phyloP scores from a whole-genome alignment of 352 stramenopile genomes.

The Globisporangium rhizosaccharum region DNA sequence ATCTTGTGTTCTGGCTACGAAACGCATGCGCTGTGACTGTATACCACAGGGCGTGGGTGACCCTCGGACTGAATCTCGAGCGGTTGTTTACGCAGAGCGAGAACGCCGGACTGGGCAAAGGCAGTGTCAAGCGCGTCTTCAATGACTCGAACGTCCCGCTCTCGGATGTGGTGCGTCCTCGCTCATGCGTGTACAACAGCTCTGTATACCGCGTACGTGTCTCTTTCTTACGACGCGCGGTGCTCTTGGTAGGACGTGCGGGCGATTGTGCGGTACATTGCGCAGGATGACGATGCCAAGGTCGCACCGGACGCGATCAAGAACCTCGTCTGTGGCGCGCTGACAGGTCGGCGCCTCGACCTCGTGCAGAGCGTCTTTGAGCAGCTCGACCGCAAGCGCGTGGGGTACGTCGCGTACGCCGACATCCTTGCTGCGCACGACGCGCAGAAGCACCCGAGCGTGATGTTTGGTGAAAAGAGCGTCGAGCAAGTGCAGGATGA shows the following conservation, averaged over 20 bases:
- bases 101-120: conserved; percentile 34
- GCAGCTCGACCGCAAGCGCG: conserved; percentile 45
- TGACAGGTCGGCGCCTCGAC: conserved; percentile 39
- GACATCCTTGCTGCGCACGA: conserved; percentile 53
- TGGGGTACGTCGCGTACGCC: conserved; percentile 50
- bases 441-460: conserved; percentile 43
- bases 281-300: conserved; percentile 27
- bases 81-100: conserved; percentile 36
- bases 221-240: not conserved
- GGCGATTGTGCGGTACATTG: conserved; percentile 35
- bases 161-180: conserved; percentile 48
- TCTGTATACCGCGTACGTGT: not conserved
- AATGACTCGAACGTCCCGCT: conserved; percentile 38
- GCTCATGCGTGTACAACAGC: not conserved
- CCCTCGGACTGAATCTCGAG: conserved; percentile 40
- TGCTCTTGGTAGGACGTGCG: conserved; percentile 36
- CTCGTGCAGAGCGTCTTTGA: conserved; percentile 70
- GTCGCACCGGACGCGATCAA: conserved; percentile 46
- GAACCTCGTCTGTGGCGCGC: conserved; percentile 55
- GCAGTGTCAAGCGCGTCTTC: conserved; percentile 53
- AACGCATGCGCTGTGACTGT: not conserved
- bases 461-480: conserved; percentile 70
- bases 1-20: not conserved
- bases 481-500: conserved; percentile 47
- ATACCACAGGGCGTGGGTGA: conserved; percentile 41